These are phyloP conservation scores for Schwanniomyces sp. DNA, from an alignment of 805 yeast species.

Conservation along the genomic window DNA sequence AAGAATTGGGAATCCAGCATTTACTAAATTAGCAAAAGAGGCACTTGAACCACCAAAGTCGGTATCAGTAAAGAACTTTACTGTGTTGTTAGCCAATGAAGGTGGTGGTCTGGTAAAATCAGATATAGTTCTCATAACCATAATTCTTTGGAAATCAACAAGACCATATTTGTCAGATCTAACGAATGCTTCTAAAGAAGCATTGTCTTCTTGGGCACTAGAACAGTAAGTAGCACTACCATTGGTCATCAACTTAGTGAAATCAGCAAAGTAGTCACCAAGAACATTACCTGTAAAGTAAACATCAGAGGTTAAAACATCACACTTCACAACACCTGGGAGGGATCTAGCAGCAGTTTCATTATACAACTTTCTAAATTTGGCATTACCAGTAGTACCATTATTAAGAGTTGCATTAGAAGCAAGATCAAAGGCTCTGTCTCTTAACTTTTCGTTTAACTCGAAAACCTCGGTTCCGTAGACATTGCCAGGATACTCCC, in stretches of 20 bases:
- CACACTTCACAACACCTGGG: constrained; percentile 54
- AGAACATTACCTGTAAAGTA: constrained; percentile 57
- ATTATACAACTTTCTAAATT: constrained; percentile 49
- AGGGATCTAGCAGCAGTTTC: constrained; percentile 49
- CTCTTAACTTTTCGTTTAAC: constrained; percentile 56
- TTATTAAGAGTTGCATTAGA: constrained; percentile 40
- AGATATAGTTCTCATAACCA: constrained; percentile 60
- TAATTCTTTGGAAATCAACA: constrained; percentile 57
- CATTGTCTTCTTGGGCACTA: constrained; percentile 69
- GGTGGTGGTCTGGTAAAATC: constrained; percentile 59
- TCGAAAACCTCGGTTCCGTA: constrained; percentile 70
- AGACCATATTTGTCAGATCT: constrained; percentile 55
- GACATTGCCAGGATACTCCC: constrained; percentile 50
- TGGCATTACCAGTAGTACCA: constrained; percentile 46
- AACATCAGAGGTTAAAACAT: constrained; percentile 58
- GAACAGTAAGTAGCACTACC: constrained; percentile 60
- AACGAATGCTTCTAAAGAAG: constrained; percentile 57
- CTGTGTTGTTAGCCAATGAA: constrained; percentile 40
- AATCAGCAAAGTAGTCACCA: constrained; percentile 50
- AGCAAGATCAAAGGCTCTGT: constrained; percentile 57
- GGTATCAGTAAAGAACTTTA: constrained; percentile 49
- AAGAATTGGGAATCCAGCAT: constrained; percentile 55
- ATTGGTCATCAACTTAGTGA: constrained; percentile 52
- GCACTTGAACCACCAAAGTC: constrained; percentile 52
- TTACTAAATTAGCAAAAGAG: constrained; percentile 50